These are phyloP conservation scores for Rhizopogon rudus DNA, from an alignment of 768 basidiomycete genomes.

Conservation along the genomic window DNA sequence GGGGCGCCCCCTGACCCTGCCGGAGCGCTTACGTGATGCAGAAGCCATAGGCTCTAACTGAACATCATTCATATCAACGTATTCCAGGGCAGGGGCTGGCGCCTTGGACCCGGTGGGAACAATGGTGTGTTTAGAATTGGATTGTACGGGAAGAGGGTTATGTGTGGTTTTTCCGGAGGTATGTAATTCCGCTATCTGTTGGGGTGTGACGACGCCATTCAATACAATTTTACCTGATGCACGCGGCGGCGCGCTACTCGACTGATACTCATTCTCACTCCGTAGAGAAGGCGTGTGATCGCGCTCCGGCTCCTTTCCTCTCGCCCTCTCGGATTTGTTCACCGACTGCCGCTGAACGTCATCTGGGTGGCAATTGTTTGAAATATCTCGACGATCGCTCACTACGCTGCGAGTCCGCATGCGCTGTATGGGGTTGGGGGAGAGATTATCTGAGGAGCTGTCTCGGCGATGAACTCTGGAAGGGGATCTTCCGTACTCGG, in stretches of 20 bases:
- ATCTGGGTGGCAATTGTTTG: not conserved
- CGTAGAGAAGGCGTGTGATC: not conserved
- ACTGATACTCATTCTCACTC: not conserved
- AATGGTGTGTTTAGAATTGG: not conserved
- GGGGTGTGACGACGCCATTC: not conserved
- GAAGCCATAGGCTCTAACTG: conserved; percentile 12
- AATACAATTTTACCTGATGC: no score
- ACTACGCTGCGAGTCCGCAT: conserved; percentile 3
- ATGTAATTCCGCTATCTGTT: not conserved
- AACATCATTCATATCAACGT: conserved; percentile 7
- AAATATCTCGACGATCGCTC: not conserved
- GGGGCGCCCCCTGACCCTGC: conserved; percentile 7
- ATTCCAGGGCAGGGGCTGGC: not conserved
- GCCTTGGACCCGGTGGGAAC: not conserved
- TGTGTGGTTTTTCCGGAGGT: not conserved
- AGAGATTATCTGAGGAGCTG: conserved; percentile 4
- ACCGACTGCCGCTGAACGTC: not conserved
- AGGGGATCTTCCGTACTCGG: conserved; percentile 5
- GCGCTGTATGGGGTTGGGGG: not conserved
- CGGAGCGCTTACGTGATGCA: conserved; percentile 16
- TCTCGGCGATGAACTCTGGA: not conserved
- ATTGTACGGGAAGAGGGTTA: not conserved
- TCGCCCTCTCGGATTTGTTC: not conserved
- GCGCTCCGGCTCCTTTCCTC: not conserved
- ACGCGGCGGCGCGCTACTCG: not conserved